phyloP scores from a whole-genome alignment of 2,329 filamentous ascomycete species.

The Aspergillus chevalieri region DNA sequence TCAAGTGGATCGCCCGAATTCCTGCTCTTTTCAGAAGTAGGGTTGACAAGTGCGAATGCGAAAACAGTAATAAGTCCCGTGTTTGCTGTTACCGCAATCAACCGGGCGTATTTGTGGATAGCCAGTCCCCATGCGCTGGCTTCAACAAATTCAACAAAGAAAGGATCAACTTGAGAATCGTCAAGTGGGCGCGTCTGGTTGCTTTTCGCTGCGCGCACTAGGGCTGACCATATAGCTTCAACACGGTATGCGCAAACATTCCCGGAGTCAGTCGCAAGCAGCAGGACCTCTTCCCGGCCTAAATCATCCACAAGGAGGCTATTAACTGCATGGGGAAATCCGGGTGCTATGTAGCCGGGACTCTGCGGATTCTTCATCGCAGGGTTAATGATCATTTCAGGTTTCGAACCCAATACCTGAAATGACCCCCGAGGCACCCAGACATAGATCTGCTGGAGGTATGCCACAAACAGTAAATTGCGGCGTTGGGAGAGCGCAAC shows the following conservation, averaged over 20 bases:
- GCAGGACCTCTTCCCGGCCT: slow-evolving; percentile 62
- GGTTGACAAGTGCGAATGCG: slow-evolving; percentile 50
- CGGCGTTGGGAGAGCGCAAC: slow-evolving; percentile 42
- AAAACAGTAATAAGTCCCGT: slow-evolving; percentile 53
- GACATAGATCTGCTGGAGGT: slow-evolving; percentile 36
- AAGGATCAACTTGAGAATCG: slow-evolving; percentile 39
- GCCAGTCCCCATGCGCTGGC: slow-evolving; percentile 83
- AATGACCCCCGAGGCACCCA: slow-evolving; percentile 39
- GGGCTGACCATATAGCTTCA: slow-evolving; percentile 41
- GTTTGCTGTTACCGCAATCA: slow-evolving; percentile 84
- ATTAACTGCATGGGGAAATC: slow-evolving; percentile 59
- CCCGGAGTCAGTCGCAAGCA: slow-evolving; percentile 66
- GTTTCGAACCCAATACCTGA: slow-evolving; percentile 33
- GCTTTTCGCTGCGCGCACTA: slow-evolving; percentile 29
- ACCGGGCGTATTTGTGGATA: slow-evolving; percentile 70
- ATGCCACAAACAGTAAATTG: slow-evolving; percentile 44
- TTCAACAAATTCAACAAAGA: slow-evolving; percentile 72
- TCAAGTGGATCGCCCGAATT: slow-evolving; percentile 11
- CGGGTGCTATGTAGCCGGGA: slow-evolving; percentile 49
- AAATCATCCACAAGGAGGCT: slow-evolving; percentile 63
- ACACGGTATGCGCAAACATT: slow-evolving; percentile 68
- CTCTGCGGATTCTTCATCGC: slow-evolving; percentile 36
- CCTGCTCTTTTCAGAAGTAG: slow-evolving; percentile 12
- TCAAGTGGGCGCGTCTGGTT: slow-evolving; percentile 22
- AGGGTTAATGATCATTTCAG: slow-evolving; percentile 39